Evolutionary conservation across 2,329 filamentous ascomycete species (phyloP), one percentile per base, ranked within the genome.

Genomic region (Pleurostoma richardsiae): DNA sequence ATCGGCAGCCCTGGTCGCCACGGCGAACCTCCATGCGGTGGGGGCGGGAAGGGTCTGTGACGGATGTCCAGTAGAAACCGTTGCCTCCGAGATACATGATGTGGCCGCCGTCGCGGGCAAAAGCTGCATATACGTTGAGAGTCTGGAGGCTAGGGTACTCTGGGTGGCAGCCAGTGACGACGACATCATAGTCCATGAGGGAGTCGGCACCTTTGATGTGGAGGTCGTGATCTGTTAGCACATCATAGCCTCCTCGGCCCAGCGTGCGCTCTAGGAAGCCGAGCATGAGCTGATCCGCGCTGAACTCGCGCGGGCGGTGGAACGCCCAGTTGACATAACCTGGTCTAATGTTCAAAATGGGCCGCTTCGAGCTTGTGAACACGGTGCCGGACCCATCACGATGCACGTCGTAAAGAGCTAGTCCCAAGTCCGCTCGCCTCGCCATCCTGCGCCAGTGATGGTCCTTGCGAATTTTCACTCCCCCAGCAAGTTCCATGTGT

Each of bases 51-150:
- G 49, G 40, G 30, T 60, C 54, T 10, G 50, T 46, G 5, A 49
- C 58, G 4, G 60, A 52, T 4, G 52, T 50, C 59, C 57, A 66
- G 51, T 67, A 67, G 52, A 64, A 67, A 10, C 64, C 63, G 45
- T 68, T 67, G 6, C 64, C 64, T n/a, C 64, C 64, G 6, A 64
- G 51, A 44, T 67, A 68, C 59, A 68, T 62, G 39, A 68, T 47
- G 43, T 56, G 60, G 2, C 65, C 63, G 6, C 65, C 63, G 4
- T 45, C 41, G 5, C 47, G 49, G 27, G 58, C 52, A 48, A 62
- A 67, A 6, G 47, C 50, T 28, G 49, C 50, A 42, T 60, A 65
- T 6, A 54, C 59, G 42, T 58, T 49, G 8, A 62, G 53, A 26
- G 56, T 56, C 19, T 59, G 40, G 26, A 56, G 41, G 6, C 55